Evolutionary conservation across 148 eudicot genomes (phyloP).

Genomic region (Diospyros kaki): DNA sequence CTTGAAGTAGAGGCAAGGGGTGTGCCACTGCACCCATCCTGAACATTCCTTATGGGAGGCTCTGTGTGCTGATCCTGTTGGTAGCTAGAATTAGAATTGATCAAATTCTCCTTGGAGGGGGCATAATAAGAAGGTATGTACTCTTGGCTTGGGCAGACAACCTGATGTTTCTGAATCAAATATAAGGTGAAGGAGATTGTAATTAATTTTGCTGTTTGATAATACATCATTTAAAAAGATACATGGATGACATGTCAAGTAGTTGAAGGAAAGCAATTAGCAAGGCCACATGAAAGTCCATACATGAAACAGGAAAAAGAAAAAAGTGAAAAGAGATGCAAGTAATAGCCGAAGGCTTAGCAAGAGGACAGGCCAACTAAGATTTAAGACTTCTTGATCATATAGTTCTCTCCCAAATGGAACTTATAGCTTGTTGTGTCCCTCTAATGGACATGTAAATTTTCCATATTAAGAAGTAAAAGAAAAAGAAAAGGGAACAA

Average conservation of each 20-base stretch:
- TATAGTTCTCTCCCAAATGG: too few species aligned
- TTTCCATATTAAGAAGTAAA: too few species aligned
- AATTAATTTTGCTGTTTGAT: slow-evolving; percentile 1
- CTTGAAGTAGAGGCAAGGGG: slow-evolving; percentile 47
- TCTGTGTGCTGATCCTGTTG: slow-evolving; percentile 48
- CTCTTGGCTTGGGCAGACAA: slow-evolving; percentile 44
- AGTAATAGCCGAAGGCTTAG: not conserved
- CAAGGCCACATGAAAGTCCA: not conserved
- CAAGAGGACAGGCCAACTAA: too few species aligned
- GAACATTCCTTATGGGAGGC: slow-evolving; percentile 34
- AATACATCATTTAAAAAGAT: slow-evolving; percentile 1
- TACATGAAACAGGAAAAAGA: not conserved
- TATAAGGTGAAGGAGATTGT: not conserved
- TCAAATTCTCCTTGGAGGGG: slow-evolving; percentile 43
- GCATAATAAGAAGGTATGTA: slow-evolving; percentile 50
- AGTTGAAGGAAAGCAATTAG: not conserved
- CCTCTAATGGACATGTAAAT: too few species aligned
- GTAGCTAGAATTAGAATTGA: slow-evolving; percentile 40
- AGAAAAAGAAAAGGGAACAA: too few species aligned
- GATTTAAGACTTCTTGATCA: too few species aligned
- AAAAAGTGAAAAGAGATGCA: not conserved
- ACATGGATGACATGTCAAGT: not conserved
- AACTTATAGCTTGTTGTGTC: too few species aligned
- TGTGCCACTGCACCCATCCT: slow-evolving; percentile 44
- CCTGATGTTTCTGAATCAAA: slow-evolving; percentile 40